These are phyloP conservation scores for Nannizzia gypsea DNA, from an alignment of 2,329 filamentous ascomycete genomes.

Conservation along the genomic window DNA sequence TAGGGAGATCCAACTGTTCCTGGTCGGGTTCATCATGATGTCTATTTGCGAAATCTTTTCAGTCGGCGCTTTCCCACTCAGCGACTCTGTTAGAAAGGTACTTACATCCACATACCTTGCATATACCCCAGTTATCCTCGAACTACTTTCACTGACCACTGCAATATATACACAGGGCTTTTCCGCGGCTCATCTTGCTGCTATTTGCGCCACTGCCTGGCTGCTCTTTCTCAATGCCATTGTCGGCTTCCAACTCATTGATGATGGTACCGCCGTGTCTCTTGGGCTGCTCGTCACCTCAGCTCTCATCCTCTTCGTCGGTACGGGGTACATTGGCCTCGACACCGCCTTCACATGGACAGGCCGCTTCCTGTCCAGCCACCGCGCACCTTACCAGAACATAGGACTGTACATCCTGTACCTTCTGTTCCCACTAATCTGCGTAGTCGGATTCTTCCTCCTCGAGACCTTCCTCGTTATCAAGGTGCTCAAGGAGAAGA, in stretches of 20 bases:
- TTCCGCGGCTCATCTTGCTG: conserved; percentile 76
- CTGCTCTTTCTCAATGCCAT: conserved; percentile 82
- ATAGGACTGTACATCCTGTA: conserved; percentile 91
- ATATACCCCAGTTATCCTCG: too few relatives aligned
- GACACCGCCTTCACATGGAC: conserved; percentile 87
- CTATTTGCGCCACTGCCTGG: conserved; percentile 81
- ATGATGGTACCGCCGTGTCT: conserved; percentile 82
- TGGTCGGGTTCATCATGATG: conserved; percentile 73
- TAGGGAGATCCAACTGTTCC: conserved; percentile 94
- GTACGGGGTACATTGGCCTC: conserved; percentile 88
- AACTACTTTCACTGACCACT: too few relatives aligned
- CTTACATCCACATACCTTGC: too few relatives aligned
- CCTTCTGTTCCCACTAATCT: conserved; percentile 76
- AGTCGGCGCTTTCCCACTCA: conserved; percentile 74
- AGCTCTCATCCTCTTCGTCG: conserved; percentile 62
- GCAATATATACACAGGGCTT: conserved; percentile 52
- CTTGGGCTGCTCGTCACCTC: conserved; percentile 63
- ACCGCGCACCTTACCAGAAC: conserved; percentile 49
- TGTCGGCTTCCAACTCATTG: conserved; percentile 84
- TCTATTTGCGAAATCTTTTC: conserved; percentile 95
- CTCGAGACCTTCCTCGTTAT: conserved; percentile 77
- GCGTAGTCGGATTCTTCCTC: conserved; percentile 76
- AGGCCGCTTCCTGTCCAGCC: conserved; percentile 56
- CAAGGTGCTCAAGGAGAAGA: conserved; percentile 70
- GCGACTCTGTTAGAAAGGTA: conserved; percentile 53